A percentile compares a stretch with the other conserved stretches of the same genome.
Evolutionary conservation across 352 stramenopile genomes (phyloP).

Genomic region (Phytophthora vignae): DNA sequence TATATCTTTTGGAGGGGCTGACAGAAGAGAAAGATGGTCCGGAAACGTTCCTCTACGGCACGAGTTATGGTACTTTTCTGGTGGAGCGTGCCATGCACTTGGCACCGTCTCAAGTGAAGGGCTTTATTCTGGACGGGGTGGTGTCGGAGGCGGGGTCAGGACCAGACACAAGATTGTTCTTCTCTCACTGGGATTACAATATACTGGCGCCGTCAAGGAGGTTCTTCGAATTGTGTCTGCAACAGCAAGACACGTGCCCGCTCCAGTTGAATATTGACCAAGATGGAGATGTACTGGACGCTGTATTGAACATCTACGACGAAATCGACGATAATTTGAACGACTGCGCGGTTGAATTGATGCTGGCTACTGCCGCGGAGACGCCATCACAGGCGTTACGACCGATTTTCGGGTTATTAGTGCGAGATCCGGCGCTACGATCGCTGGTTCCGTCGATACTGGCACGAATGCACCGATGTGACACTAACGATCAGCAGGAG

Average conservation of each 20-base stretch:
- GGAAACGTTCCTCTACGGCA: constrained; percentile 56
- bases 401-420: constrained; percentile 42
- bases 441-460: constrained; percentile 44
- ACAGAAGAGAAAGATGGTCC: constrained; percentile 19
- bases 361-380: background rate
- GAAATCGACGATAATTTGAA: constrained; percentile 39
- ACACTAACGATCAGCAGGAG: constrained; percentile 41
- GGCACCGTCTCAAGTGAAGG: constrained; percentile 39
- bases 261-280: constrained; percentile 23
- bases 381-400: constrained; percentile 37
- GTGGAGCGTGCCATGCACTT: constrained; percentile 64
- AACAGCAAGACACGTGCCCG: constrained; percentile 32
- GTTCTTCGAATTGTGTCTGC: constrained; percentile 38
- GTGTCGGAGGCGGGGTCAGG: constrained; percentile 37
- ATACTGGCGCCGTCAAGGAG: constrained; percentile 29
- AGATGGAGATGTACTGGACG: constrained; percentile 30
- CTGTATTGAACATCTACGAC: constrained; percentile 42
- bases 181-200: constrained; percentile 50
- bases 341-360: constrained; percentile 25
- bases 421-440: constrained; percentile 37
- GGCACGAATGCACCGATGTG: constrained; percentile 43
- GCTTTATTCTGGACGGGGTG: constrained; percentile 64
- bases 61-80: constrained; percentile 68
- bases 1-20: constrained; percentile 26
- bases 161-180: constrained; percentile 26